Percentiles rank a stretch among this genome's conserved stretches.
Evolutionary conservation across 805 yeast genomes (phyloP).

Genomic region (Cyberlindnera nakhonratchasimensis): DNA sequence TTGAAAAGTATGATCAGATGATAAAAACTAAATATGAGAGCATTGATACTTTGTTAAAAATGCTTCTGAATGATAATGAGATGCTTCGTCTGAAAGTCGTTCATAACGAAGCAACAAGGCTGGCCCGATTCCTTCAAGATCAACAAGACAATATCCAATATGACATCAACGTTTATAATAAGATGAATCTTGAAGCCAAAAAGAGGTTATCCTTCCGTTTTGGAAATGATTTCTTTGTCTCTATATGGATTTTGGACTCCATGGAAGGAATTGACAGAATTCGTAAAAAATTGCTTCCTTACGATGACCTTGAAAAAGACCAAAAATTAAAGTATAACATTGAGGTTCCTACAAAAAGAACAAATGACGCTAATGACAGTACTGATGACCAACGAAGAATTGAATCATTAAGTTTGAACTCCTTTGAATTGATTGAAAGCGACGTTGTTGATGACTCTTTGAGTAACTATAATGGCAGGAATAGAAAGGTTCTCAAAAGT

Average conservation of each 20-base stretch:
- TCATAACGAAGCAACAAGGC: constrained; percentile 44
- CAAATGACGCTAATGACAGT: constrained; percentile 2
- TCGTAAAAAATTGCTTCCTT: constrained; percentile 57
- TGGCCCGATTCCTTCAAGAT: constrained; percentile 59
- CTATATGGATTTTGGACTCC: constrained; percentile 53
- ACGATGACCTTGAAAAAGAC: constrained; percentile 44
- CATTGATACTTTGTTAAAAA: constrained; percentile 17
- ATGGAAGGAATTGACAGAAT: constrained; percentile 69
- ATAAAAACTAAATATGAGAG: constrained; percentile 26
- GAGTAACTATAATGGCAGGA: constrained; percentile 55
- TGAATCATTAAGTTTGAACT: constrained; percentile 28
- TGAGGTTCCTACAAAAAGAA: constrained; percentile 36
- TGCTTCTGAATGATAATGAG: constrained; percentile 21
- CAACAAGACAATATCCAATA: constrained; percentile 54
- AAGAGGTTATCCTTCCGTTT: constrained; percentile 30
- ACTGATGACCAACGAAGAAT: constrained; percentile 16
- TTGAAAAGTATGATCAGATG: constrained; percentile 17
- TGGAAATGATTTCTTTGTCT: constrained; percentile 20
- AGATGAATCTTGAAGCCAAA: constrained; percentile 41
- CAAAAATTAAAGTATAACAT: constrained; percentile 41
- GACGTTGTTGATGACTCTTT: constrained; percentile 32
- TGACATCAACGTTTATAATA: constrained; percentile 45
- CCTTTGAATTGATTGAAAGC: constrained; percentile 45
- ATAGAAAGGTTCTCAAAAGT: constrained; percentile 69
- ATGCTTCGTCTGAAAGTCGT: constrained; percentile 20